Conservation (phyloP, 176 grass and related monocot species). For the Chrysopogon serrulatus region DNA sequence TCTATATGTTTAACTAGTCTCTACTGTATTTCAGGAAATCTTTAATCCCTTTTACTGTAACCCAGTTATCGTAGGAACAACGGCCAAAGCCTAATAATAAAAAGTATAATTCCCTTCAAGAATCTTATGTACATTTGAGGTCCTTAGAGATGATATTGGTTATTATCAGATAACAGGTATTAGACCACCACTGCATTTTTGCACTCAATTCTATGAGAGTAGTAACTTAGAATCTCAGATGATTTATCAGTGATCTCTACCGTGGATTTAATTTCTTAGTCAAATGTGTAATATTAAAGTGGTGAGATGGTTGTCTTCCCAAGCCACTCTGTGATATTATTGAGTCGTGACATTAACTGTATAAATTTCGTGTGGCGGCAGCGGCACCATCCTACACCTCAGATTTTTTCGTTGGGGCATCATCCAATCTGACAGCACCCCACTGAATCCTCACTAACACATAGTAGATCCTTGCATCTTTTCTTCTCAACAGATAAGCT, state of each 20-base stretch:
- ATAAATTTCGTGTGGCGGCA: background rate
- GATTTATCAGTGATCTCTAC: constrained; percentile 16
- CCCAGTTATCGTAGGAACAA: background rate
- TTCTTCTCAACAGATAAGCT: constrained; percentile 31
- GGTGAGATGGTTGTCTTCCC: background rate
- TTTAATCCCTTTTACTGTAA: background rate
- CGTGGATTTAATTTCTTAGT: background rate
- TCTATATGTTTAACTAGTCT: background rate
- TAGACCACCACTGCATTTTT: background rate
- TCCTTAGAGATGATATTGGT: background rate
- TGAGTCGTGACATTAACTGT: background rate
- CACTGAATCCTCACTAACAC: background rate
- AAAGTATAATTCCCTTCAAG: background rate
- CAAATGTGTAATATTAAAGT: background rate
- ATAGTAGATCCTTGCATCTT: background rate
- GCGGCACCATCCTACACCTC: background rate
- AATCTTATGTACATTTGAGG: background rate
- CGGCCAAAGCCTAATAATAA: background rate
- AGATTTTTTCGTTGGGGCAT: background rate
- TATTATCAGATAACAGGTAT: background rate
- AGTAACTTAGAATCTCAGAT: constrained; percentile 1
- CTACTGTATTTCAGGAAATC: background rate
- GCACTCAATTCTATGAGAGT: background rate
- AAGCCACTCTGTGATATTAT: background rate
- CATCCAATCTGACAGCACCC: background rate